Evolutionary conservation across 1,284 basidiomycete species (phyloP).

Genomic region (Wallemia hederae): DNA sequence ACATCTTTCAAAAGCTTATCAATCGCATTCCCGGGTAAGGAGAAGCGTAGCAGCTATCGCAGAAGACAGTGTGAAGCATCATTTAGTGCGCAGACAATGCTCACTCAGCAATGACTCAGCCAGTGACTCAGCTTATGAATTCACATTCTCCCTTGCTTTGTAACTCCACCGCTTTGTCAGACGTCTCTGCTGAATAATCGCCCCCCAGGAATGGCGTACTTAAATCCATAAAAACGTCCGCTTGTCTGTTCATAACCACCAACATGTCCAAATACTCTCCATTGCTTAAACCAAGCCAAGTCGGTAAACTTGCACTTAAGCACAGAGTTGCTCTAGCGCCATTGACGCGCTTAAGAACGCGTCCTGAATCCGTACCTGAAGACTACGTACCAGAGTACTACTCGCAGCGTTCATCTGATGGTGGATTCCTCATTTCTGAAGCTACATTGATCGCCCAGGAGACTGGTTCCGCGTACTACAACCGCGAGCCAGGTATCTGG

Average conservation of each 20-base stretch:
- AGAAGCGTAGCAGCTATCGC: too few species aligned
- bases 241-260: background rate
- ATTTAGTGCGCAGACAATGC: too few species aligned
- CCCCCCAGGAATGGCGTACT: background rate
- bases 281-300: background rate
- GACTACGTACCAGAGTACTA: constrained; percentile 8
- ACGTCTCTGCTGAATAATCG: background rate
- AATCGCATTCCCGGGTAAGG: background rate
- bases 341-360: background rate
- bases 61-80: too few species aligned
- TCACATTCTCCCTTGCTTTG: too few species aligned
- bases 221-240: background rate
- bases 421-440: constrained; percentile 8
- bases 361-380: constrained; percentile 5
- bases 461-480: background rate
- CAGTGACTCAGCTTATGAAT: too few species aligned
- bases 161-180: background rate
- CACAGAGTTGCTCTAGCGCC: background rate
- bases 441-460: constrained; percentile 4
- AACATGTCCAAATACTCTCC: background rate
- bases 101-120: too few species aligned
- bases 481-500: constrained; percentile 19
- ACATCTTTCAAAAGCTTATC: background rate
- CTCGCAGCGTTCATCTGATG: constrained; percentile 6
- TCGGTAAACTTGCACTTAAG: background rate